phyloP scores from a whole-genome alignment of 164 flowering plant genomes.

The Liquidambar formosana region DNA sequence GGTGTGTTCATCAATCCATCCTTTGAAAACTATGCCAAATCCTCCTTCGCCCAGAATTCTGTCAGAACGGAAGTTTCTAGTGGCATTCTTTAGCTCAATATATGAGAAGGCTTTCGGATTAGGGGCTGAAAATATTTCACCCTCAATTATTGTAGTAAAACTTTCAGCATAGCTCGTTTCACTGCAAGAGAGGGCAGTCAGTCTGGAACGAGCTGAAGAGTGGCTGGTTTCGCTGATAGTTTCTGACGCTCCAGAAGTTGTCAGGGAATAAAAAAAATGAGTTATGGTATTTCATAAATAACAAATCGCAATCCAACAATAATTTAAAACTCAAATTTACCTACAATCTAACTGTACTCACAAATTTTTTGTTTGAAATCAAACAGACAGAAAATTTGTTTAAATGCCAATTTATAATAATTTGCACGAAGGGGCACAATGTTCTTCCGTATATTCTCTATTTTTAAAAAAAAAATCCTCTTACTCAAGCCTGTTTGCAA shows the following conservation, averaged over 20 bases:
- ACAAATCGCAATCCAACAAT: neutral
- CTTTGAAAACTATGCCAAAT: conserved; percentile 85
- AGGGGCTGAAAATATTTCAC: conserved; percentile 65
- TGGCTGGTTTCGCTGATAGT: conserved; percentile 32
- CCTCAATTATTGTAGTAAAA: conserved; percentile 69
- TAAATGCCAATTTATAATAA: too few relatives aligned
- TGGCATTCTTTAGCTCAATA: conserved; percentile 73
- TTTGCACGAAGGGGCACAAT: too few relatives aligned
- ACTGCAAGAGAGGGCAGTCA: neutral
- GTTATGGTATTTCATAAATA: neutral
- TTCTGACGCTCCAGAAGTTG: conserved; percentile 43
- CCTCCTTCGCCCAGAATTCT: conserved; percentile 93
- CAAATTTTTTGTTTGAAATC: neutral
- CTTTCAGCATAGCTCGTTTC: conserved; percentile 17
- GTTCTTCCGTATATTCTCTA: too few relatives aligned
- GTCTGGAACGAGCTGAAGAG: conserved; percentile 27
- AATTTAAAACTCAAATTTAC: neutral
- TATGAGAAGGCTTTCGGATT: conserved; percentile 66
- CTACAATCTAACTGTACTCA: neutral
- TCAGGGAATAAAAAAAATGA: neutral
- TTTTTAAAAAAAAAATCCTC: too few relatives aligned
- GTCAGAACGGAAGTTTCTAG: conserved; percentile 79
- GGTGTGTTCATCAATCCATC: conserved; percentile 84
- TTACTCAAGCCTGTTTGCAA: too few relatives aligned
- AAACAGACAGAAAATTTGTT: too few relatives aligned